Conservation (phyloP, 139 green algal species). For the Chlamydomonas sp. region DNA sequence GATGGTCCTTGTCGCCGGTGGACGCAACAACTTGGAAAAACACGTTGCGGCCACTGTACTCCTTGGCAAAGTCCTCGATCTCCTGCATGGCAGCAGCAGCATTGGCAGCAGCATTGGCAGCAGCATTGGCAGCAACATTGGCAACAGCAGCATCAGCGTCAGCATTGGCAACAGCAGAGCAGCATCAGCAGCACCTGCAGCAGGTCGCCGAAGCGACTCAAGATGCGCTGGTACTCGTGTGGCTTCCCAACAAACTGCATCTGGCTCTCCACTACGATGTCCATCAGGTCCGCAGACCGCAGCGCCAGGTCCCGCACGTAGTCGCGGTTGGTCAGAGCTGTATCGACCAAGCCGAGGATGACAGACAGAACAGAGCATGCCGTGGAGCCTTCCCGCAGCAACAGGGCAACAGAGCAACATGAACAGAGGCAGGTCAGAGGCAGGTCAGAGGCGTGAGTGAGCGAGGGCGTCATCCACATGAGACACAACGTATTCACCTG, state of each 20-base stretch:
- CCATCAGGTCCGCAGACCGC: neutral
- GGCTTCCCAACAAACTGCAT: neutral
- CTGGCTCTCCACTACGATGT: constrained; percentile 1
- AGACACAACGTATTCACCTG: neutral
- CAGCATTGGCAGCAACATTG: too few relatives aligned
- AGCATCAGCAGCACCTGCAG: too few relatives aligned
- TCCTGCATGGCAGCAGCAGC: too few relatives aligned
- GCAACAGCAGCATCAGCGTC: too few relatives aligned
- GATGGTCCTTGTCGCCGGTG: neutral
- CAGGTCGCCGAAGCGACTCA: neutral
- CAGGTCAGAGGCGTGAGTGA: neutral
- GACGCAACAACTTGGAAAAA: neutral
- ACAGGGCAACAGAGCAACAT: neutral
- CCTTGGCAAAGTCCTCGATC: neutral
- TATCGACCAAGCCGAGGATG: neutral
- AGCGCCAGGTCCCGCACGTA: constrained; percentile 2
- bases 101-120: too few relatives aligned
- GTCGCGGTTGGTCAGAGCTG: neutral
- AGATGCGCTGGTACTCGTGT: neutral
- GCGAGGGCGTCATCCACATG: neutral
- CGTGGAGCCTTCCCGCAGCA: neutral
- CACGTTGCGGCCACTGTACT: neutral
- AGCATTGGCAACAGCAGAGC: too few relatives aligned
- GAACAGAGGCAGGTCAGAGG: neutral
- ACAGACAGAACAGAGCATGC: neutral